Conservation (phyloP, 2,329 filamentous ascomycete genomes). For the Beauveria sp. region DNA sequence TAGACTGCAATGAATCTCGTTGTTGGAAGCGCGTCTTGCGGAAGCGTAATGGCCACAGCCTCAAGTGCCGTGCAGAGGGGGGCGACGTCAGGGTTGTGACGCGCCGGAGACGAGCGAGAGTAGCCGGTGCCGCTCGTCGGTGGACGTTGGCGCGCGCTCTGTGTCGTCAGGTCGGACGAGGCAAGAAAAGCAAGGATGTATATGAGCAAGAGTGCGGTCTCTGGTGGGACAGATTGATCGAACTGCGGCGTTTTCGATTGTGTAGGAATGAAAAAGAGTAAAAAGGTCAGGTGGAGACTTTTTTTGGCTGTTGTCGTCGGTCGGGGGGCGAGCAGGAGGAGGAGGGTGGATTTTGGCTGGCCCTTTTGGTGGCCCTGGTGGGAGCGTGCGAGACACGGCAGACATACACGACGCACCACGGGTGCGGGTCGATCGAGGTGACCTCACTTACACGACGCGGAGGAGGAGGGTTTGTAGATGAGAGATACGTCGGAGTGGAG, state of each 20-base stretch:
- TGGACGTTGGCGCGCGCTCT: not conserved
- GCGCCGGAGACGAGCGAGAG: not conserved
- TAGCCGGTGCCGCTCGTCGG: not conserved
- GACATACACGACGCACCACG: not conserved
- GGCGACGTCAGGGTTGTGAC: not conserved
- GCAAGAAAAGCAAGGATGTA: not conserved
- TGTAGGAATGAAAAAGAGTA: conserved; percentile 2
- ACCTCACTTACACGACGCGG: conserved; percentile 6
- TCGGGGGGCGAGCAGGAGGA: not conserved
- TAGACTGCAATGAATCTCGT: not conserved
- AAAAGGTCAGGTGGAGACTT: conserved; percentile 7
- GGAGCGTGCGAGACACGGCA: not conserved
- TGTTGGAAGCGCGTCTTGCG: not conserved
- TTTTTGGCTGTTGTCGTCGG: conserved; percentile 5
- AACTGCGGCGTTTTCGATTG: not conserved
- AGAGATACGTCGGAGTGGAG: not conserved
- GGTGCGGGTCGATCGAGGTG: conserved; percentile 2
- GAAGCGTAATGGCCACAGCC: not conserved
- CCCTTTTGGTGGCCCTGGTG: not conserved
- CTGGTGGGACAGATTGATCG: not conserved
- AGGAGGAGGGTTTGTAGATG: not conserved
- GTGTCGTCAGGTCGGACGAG: not conserved
- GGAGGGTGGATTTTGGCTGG: not conserved
- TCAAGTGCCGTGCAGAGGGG: conserved; percentile 1
- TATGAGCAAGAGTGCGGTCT: not conserved